Conservation (phyloP, 139 green algal species). For the Ulvella scutata region DNA sequence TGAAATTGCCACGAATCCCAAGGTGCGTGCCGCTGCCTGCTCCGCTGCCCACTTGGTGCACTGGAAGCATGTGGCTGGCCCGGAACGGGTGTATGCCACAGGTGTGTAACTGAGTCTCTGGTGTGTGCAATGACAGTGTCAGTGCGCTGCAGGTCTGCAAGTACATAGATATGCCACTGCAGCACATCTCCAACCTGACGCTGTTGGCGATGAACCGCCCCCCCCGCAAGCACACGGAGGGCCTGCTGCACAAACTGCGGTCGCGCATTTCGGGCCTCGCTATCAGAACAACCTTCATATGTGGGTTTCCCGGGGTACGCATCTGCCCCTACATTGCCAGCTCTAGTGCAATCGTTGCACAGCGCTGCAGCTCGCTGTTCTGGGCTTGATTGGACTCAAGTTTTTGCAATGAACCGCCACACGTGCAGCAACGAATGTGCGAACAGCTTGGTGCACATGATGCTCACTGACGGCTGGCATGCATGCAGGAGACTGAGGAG, state of each 20-base stretch:
- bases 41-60: too few relatives aligned
- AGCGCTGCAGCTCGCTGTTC: neutral
- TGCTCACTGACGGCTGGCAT: too few relatives aligned
- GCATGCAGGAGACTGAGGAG: slow-evolving; percentile 57
- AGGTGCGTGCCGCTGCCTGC: slow-evolving; percentile 27
- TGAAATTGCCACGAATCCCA: slow-evolving; percentile 70
- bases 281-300: slow-evolving; percentile 83
- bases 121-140: too few relatives aligned
- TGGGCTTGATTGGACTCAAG: slow-evolving; percentile 13
- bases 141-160: slow-evolving; percentile 59
- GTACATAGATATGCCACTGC: slow-evolving; percentile 90
- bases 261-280: slow-evolving; percentile 59
- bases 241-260: slow-evolving; percentile 57
- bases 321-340: neutral
- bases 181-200: slow-evolving; percentile 75
- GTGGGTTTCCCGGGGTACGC: slow-evolving; percentile 51
- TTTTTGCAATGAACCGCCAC: too few relatives aligned
- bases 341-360: neutral
- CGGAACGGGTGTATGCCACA: too few relatives aligned
- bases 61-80: too few relatives aligned
- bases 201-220: slow-evolving; percentile 80
- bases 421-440: too few relatives aligned
- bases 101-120: too few relatives aligned
- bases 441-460: too few relatives aligned
- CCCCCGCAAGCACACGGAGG: slow-evolving; percentile 38